phyloP scores from a whole-genome alignment of 2,329 filamentous ascomycete genomes.

The Claviceps monticola region DNA sequence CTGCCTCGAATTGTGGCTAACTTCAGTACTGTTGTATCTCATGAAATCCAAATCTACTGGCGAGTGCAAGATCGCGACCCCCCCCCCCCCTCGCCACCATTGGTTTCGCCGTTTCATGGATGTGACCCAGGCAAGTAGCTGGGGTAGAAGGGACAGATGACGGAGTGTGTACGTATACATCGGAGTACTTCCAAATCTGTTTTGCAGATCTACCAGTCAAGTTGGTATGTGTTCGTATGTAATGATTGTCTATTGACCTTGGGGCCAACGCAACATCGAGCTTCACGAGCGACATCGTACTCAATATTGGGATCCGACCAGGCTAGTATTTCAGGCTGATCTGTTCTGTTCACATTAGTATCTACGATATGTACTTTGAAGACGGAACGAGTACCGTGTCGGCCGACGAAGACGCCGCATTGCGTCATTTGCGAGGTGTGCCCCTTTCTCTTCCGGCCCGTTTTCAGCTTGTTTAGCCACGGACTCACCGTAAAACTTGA shows the following conservation, averaged over 20 bases:
- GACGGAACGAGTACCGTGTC: background rate
- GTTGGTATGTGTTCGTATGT: background rate
- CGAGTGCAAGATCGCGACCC: conserved; percentile 10
- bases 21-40: background rate
- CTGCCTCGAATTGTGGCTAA: background rate
- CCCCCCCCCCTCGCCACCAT: conserved; percentile 10
- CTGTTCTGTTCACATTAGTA: background rate
- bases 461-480: background rate
- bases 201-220: conserved; percentile 1
- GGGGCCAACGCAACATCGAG: background rate
- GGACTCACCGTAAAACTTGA: background rate
- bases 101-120: conserved; percentile 9
- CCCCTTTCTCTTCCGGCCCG: background rate
- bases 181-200: conserved; percentile 7
- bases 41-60: background rate
- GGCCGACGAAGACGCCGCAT: background rate
- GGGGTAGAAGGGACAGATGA: conserved; percentile 10
- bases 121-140: conserved; percentile 4
- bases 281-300: background rate
- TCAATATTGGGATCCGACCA: background rate
- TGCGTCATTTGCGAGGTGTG: background rate
- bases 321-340: background rate
- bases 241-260: background rate
- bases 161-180: conserved; percentile 9
- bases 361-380: too few relatives aligned